Evolutionary conservation across 345 rosid species (phyloP).

Genomic region (Salix udensis): DNA sequence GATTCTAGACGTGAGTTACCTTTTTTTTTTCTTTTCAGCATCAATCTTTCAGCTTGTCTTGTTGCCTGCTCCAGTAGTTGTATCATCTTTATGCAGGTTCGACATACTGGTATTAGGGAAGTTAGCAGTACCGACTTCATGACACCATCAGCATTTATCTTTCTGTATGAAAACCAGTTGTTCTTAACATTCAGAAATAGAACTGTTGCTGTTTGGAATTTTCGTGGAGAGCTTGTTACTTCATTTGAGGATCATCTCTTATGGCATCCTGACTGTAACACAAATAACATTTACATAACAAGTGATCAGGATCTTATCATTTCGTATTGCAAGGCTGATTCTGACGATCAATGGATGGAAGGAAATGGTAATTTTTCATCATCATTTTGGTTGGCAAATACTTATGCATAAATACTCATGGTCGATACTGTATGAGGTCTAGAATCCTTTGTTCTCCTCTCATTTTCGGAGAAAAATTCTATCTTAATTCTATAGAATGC

Average conservation of each 20-base stretch:
- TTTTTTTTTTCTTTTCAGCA: neutral
- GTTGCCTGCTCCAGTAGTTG: neutral
- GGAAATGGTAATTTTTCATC: constrained; percentile 57
- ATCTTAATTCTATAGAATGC: neutral
- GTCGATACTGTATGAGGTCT: neutral
- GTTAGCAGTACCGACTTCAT: constrained; percentile 70
- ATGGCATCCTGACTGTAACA: constrained; percentile 98
- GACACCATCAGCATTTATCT: constrained; percentile 97
- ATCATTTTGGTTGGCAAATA: neutral
- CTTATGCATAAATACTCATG: neutral
- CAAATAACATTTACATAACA: constrained; percentile 91
- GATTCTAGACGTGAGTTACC: constrained; percentile 80
- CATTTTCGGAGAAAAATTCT: neutral
- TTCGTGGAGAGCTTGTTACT: constrained; percentile 92
- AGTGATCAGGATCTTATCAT: constrained; percentile 97
- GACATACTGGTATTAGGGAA: constrained; percentile 77
- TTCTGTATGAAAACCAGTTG: constrained; percentile 89
- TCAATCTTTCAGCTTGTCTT: constrained; percentile 2
- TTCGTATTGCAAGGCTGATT: constrained; percentile 93
- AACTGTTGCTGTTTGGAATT: constrained; percentile 92
- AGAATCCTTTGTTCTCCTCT: neutral
- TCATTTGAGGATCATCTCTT: constrained; percentile 94
- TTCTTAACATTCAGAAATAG: constrained; percentile 86
- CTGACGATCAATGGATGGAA: constrained; percentile 86
- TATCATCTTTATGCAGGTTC: constrained; percentile 45